phyloP scores from a whole-genome alignment of 225 moss, liverwort and hornwort genomes.

The Anthoceros angustus region DNA sequence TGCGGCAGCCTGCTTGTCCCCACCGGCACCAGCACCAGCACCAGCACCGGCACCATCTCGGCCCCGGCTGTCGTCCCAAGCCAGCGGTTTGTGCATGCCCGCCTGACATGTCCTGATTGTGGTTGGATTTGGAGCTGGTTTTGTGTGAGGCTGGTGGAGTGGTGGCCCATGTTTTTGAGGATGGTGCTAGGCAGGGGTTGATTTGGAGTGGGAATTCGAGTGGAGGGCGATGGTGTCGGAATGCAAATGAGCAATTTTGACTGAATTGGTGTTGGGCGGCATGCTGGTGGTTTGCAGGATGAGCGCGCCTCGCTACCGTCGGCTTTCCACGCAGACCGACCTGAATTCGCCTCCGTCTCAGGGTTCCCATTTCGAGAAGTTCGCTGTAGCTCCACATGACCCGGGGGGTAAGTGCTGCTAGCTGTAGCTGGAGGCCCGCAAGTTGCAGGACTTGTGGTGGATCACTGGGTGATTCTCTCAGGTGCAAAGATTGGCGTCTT shows the following conservation, averaged over 20 bases:
- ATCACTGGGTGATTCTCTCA: too few relatives aligned
- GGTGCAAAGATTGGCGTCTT: too few relatives aligned
- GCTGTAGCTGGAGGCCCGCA: not conserved
- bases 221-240: not conserved
- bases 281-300: constrained; percentile 35
- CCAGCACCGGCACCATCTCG: constrained; percentile 19
- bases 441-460: not conserved
- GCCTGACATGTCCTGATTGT: not conserved
- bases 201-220: not conserved
- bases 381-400: constrained; percentile 50
- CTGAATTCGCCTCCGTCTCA: constrained; percentile 66
- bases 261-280: not conserved
- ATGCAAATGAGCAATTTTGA: too few relatives aligned
- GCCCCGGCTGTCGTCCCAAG: constrained; percentile 24
- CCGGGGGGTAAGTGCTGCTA: constrained; percentile 34
- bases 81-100: constrained; percentile 46
- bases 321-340: constrained; percentile 87
- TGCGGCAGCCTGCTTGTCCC: constrained; percentile 97
- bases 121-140: not conserved
- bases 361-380: constrained; percentile 48
- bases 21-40: constrained; percentile 34
- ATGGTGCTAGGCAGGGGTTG: not conserved
- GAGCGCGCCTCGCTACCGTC: constrained; percentile 71
- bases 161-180: not conserved
- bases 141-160: not conserved